phyloP scores from a whole-genome alignment of 306 rosid species.

The Gleditsia sinensis region DNA sequence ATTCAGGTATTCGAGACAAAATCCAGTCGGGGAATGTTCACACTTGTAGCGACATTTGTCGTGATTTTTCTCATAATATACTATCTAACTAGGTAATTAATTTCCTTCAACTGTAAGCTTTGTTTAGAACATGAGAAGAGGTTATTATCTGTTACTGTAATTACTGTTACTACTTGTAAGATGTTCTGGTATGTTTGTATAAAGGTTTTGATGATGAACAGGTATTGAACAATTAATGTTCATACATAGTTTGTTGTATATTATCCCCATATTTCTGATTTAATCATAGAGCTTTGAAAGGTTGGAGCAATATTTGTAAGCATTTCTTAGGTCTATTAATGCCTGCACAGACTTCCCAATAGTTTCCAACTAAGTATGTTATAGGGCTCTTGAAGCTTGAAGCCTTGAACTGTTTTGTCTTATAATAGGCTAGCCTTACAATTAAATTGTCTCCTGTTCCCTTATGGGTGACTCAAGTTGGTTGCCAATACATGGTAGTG shows the following conservation, averaged over 20 bases:
- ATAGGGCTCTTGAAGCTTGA: background rate
- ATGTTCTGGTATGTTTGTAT: conserved; percentile 33
- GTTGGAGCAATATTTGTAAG: background rate
- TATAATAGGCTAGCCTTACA: background rate
- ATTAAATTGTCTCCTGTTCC: no score
- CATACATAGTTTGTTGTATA: conserved; percentile 6
- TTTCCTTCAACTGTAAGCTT: conserved; percentile 27
- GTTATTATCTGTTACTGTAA: conserved; percentile 41
- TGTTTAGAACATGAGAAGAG: conserved; percentile 25
- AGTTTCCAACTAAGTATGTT: background rate
- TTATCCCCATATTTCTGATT: background rate
- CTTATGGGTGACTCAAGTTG: background rate
- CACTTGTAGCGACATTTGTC: conserved; percentile 83
- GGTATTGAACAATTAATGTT: conserved; percentile 28
- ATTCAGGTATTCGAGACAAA: conserved; percentile 90
- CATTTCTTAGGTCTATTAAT: background rate
- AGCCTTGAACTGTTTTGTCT: background rate
- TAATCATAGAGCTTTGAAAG: background rate
- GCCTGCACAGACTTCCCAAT: background rate
- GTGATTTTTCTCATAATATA: conserved; percentile 80
- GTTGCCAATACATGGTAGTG: background rate
- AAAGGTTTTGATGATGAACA: conserved; percentile 41
- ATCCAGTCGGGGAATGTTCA: conserved; percentile 86
- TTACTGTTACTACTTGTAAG: conserved; percentile 31
- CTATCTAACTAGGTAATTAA: conserved; percentile 69